phyloP scores from a whole-genome alignment of 2,329 filamentous ascomycete species.

The Fusarium brevicatenulatum region DNA sequence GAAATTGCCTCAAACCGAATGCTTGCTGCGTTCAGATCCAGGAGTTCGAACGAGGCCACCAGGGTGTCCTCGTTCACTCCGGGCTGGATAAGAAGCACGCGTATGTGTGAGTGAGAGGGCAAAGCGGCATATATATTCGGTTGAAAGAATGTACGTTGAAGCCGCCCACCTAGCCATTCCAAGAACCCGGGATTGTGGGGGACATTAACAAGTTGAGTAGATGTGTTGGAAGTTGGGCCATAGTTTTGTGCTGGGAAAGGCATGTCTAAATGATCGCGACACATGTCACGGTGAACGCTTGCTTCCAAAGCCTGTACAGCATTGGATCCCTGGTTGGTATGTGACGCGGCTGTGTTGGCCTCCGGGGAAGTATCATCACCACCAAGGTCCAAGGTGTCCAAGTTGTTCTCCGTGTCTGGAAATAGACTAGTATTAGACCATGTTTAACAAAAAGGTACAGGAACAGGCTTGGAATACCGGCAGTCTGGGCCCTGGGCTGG shows the following conservation, averaged over 20 bases:
- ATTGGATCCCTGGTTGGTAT: fast-evolving
- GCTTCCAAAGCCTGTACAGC: neutral
- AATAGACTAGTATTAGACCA: fast-evolving
- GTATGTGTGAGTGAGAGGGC: neutral
- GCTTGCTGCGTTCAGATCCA: neutral
- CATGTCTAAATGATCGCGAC: neutral
- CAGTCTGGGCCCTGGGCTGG: neutral
- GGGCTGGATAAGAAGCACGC: neutral
- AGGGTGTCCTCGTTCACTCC: neutral
- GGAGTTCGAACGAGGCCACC: neutral
- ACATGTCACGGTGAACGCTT: neutral
- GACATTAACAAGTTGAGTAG: neutral
- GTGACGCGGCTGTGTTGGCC: fast-evolving
- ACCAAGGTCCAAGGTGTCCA: neutral
- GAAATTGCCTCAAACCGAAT: neutral
- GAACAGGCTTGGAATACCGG: neutral
- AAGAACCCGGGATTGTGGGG: neutral
- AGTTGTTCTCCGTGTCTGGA: neutral
- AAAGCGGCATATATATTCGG: neutral
- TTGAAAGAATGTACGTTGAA: neutral
- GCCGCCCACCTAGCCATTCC: neutral
- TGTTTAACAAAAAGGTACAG: neutral
- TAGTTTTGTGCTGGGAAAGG: neutral
- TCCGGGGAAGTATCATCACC: fast-evolving
- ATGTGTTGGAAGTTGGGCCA: neutral